Conservation (phyloP, 768 basidiomycete genomes). For the Pulveroboletus ravenelii region DNA sequence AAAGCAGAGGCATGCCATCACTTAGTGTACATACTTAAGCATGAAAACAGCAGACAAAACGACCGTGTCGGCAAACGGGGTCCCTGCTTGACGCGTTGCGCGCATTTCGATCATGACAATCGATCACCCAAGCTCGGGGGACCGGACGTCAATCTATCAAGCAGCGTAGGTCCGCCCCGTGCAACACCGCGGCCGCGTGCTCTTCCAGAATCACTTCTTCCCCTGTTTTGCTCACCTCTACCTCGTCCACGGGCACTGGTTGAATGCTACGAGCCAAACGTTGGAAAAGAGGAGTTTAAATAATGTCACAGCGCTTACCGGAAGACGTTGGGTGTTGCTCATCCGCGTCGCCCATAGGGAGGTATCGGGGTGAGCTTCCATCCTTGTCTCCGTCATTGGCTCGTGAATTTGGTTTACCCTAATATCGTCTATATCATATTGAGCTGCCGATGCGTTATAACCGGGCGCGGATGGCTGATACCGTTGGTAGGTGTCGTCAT, state of each 20-base stretch:
- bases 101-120: slow-evolving; percentile 10
- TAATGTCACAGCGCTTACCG: slow-evolving; percentile 15
- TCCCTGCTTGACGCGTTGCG: background rate
- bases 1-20: background rate
- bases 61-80: background rate
- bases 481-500: slow-evolving; percentile 12
- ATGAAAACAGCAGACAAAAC: background rate
- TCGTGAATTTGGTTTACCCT: slow-evolving; percentile 12
- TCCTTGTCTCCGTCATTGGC: slow-evolving; percentile 8
- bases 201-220: slow-evolving; percentile 19
- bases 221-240: slow-evolving; percentile 13
- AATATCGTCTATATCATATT: slow-evolving; percentile 3
- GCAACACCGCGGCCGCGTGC: slow-evolving; percentile 19
- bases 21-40: background rate
- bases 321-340: slow-evolving; percentile 14
- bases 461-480: slow-evolving; percentile 2
- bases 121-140: slow-evolving; percentile 19
- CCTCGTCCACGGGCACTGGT: slow-evolving; percentile 20
- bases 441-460: background rate
- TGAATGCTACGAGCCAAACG: slow-evolving; percentile 6
- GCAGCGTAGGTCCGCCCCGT: slow-evolving; percentile 16
- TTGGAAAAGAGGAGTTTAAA: background rate
- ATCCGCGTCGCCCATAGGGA: slow-evolving; percentile 24
- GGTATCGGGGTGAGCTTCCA: slow-evolving; percentile 14
- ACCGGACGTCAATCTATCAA: slow-evolving; percentile 13